Evolutionary conservation across 345 rosid genomes (phyloP).

Genomic region (Pistacia integerrima): DNA sequence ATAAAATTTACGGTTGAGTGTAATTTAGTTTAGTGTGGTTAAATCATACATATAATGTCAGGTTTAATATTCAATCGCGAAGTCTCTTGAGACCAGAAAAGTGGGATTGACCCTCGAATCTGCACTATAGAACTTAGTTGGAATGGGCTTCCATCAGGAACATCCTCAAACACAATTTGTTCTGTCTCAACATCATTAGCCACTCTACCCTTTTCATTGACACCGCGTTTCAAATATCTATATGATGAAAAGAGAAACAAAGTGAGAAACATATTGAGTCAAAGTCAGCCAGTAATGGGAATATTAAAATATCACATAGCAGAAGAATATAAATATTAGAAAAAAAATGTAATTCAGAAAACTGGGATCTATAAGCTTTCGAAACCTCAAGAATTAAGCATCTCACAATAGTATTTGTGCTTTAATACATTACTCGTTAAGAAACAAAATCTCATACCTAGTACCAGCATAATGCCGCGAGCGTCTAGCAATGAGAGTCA

Average conservation of each 20-base stretch:
- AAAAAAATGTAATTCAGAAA: not conserved
- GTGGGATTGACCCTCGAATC: slow-evolving; percentile 95
- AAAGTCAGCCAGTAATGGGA: slow-evolving; percentile 15
- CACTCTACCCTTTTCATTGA: slow-evolving; percentile 91
- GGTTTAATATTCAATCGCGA: slow-evolving; percentile 88
- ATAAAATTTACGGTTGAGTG: slow-evolving; percentile 1
- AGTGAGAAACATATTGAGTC: slow-evolving; percentile 16
- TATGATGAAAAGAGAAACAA: slow-evolving; percentile 18
- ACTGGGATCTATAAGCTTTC: not conserved
- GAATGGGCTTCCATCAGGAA: slow-evolving; percentile 55
- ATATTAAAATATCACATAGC: not conserved
- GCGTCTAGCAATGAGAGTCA: slow-evolving; percentile 86
- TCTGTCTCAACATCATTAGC: slow-evolving; percentile 99
- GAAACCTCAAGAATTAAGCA: not conserved
- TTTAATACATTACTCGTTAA: slow-evolving; percentile 6
- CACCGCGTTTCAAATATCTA: slow-evolving; percentile 92
- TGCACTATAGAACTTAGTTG: slow-evolving; percentile 94
- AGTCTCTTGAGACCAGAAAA: slow-evolving; percentile 97
- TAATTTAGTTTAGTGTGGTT: not conserved
- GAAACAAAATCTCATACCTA: slow-evolving; percentile 47
- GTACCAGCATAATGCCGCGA: slow-evolving; percentile 98
- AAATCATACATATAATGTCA: slow-evolving; percentile 79
- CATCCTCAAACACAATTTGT: slow-evolving; percentile 85
- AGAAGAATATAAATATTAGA: not conserved
- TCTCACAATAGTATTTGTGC: not conserved